Conservation (phyloP, 208 protist species). For the Crithidia acanthocephali region DNA sequence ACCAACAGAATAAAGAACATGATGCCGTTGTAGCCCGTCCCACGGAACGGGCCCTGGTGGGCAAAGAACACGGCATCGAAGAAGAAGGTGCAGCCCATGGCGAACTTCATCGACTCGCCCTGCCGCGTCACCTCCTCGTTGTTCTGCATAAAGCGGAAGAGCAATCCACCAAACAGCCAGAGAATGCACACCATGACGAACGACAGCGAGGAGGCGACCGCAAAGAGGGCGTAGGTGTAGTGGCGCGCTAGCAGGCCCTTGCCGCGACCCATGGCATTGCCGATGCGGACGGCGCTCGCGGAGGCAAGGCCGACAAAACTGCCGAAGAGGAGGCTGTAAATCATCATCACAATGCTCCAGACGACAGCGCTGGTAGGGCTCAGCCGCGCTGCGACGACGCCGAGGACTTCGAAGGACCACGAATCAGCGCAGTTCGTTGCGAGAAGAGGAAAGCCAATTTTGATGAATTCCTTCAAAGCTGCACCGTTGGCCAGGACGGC, state of each 20-base stretch:
- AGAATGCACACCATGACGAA: background rate
- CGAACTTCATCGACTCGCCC: conserved; percentile 8
- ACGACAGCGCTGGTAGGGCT: conserved; percentile 21
- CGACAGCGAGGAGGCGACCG: background rate
- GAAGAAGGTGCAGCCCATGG: conserved; percentile 26
- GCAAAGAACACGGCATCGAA: conserved; percentile 40
- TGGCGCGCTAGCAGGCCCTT: conserved; percentile 29
- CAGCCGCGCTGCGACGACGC: conserved; percentile 29
- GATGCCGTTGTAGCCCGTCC: conserved; percentile 26
- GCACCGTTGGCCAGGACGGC: conserved; percentile 18
- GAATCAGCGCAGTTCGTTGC: conserved; percentile 37
- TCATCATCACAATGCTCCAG: conserved; percentile 33
- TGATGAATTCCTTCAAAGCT: conserved; percentile 23
- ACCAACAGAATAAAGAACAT: conserved; percentile 14
- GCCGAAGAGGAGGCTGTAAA: conserved; percentile 42
- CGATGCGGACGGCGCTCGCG: conserved; percentile 32
- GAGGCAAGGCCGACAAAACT: conserved; percentile 24
- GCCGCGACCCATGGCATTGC: conserved; percentile 36
- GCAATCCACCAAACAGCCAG: background rate
- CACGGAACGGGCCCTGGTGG: conserved; percentile 38
- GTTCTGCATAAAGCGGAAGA: conserved; percentile 29
- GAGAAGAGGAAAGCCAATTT: conserved; percentile 31
- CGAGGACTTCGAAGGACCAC: conserved; percentile 45
- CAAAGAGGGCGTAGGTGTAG: conserved; percentile 24
- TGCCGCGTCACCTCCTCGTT: conserved; percentile 26